A percentile compares a stretch with the other conserved stretches of the same genome.
These are phyloP conservation scores for Petunia axillaris DNA, from an alignment of 257 asterid species.

Conservation along the genomic window DNA sequence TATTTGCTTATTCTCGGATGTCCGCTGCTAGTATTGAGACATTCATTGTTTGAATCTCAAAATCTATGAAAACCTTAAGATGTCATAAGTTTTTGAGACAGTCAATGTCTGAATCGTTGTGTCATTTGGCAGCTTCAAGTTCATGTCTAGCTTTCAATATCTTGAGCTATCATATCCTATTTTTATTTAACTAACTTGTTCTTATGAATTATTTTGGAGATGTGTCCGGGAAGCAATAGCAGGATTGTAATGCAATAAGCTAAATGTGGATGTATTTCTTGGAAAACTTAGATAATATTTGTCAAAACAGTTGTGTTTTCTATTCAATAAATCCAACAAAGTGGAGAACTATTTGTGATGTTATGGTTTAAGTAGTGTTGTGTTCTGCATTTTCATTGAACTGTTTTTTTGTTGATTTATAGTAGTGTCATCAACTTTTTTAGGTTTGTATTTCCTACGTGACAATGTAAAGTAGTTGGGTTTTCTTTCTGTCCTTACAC, in stretches of 20 bases:
- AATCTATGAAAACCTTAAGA: neutral
- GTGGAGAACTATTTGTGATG: conserved; percentile 5
- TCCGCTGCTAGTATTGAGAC: neutral
- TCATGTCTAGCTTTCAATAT: neutral
- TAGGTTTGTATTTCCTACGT: neutral
- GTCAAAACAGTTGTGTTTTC: neutral
- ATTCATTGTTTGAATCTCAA: neutral
- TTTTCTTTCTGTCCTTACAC: too few species aligned
- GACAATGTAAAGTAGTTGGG: neutral
- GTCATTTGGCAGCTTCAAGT: neutral
- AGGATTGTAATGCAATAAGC: conserved; percentile 9
- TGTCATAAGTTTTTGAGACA: neutral
- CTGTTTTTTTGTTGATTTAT: neutral
- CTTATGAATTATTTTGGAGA: conserved; percentile 4
- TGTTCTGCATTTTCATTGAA: neutral
- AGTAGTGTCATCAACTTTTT: neutral
- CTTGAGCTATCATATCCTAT: neutral
- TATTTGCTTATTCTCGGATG: neutral
- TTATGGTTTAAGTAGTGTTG: neutral
- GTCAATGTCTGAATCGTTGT: neutral
- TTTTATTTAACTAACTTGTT: neutral
- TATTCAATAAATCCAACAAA: conserved; percentile 13
- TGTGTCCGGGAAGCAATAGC: neutral
- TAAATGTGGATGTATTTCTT: neutral
- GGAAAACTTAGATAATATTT: conserved; percentile 9